Evolutionary conservation across 306 rosid species (phyloP).

Genomic region (Dalbergia oliveri): DNA sequence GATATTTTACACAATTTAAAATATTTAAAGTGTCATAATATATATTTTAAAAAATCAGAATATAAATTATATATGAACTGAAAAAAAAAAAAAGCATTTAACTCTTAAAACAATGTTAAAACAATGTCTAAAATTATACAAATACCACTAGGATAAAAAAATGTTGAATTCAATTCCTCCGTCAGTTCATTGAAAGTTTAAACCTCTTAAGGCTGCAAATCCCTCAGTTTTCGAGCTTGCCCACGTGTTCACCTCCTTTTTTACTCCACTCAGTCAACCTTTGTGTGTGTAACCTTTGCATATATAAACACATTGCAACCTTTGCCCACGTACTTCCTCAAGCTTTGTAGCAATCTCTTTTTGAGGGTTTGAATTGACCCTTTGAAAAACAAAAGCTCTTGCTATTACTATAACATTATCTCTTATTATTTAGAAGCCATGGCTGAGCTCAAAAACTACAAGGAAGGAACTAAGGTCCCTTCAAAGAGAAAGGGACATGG

Average conservation of each 20-base stretch:
- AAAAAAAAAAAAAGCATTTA: too few relatives aligned
- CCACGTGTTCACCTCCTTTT: constrained; percentile 79
- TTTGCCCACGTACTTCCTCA: constrained; percentile 38
- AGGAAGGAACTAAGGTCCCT: constrained; percentile 37
- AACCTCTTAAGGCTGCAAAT: constrained; percentile 65
- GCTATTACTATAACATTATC: not conserved
- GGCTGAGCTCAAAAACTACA: constrained; percentile 58
- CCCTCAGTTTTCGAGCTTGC: constrained; percentile 86
- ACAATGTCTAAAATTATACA: too few relatives aligned
- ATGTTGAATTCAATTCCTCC: constrained; percentile 63
- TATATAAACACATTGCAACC: constrained; percentile 12
- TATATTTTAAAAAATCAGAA: too few relatives aligned
- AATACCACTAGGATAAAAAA: not conserved
- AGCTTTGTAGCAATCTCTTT: constrained; percentile 38
- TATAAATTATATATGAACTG: too few relatives aligned
- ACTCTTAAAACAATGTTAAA: too few relatives aligned
- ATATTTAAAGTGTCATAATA: too few relatives aligned
- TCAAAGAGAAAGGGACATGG: constrained; percentile 61
- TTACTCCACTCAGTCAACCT: constrained; percentile 54
- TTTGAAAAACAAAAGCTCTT: constrained; percentile 10
- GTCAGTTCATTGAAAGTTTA: constrained; percentile 56
- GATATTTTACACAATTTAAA: too few relatives aligned
- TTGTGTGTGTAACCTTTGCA: not conserved
- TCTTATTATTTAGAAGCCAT: constrained; percentile 39
- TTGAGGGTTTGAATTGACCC: constrained; percentile 5